Evolutionary conservation across 2,329 filamentous ascomycete genomes (phyloP), one percentile per base, ranked within the genome.

Genomic region (Diaporthe ampelina): DNA sequence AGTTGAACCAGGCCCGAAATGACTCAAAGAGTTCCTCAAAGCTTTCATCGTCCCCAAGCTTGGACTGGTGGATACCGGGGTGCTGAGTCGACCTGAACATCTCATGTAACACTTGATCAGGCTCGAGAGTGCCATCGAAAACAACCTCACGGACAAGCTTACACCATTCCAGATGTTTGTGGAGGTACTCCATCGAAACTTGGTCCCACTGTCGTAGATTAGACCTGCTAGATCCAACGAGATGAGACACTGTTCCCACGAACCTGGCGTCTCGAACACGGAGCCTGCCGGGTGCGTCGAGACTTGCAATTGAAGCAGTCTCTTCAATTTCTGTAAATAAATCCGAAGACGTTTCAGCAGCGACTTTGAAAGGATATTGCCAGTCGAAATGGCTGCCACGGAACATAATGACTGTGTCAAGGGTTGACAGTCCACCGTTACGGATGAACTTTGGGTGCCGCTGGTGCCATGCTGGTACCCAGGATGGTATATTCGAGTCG

Each of bases 391-490:
- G 37, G 21, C 58, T 2, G 11, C 13, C 5, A 6, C 40, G 40
- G 15, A 43, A 43, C 2, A 48, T 21, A 8, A 48, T 11, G 21
- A 48, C 21, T 48, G 43, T 48, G 9, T 48, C 43, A 48, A 48
- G 26, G 26, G 29, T 21, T 7, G 17, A 58, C 37, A 24, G 32
- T 11, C 56, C 21, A 57, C 1, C n/a, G 56, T 58, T 19, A 48
- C 29, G 26, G 24, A 40, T 5, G 17, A 45, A 19, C 3, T 4
- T 4, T 9, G 48, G 26, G 9, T 56, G 29, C 5, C 5, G 52
- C 35, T 45, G 35, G 17, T 70, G n/a, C 52, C 56, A 70, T 7
- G 67, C 67, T 15, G 67, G 67, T 10, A 70, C 67, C 67, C 67
- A 70, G 8, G 67, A 70, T 19, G 67, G 67, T 8, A 70, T 19